Base-by-base conservation (phyloP, 2,329 filamentous ascomycete genomes). In the Diplodia mutila region DNA sequence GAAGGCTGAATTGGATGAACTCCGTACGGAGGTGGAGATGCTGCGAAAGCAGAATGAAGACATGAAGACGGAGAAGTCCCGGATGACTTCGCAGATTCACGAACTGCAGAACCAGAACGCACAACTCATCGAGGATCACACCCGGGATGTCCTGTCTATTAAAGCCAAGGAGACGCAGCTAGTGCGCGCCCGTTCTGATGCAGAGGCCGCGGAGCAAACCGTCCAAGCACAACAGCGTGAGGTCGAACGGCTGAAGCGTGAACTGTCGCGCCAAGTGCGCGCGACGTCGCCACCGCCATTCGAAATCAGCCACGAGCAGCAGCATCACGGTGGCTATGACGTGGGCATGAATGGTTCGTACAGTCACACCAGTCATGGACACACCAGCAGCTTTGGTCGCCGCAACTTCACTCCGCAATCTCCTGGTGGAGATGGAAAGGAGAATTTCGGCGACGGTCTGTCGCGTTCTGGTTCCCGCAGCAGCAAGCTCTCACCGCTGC, bases 91-190 rank as follows among this genome's bases (percentile, higher is more conserved):
- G 0, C 93, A 97, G 77, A 90, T 98, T 51, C 91, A 94, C 72
- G 95, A 98, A 79, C 86, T 99, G 34, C 96, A 97, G 80, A 96
- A 97, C 74, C 93, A 97, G 77, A 99, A 99, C 75, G 95, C 95
- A 27, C 91, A 95, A 70, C 85, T 99, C 39, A 99, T 99, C 69
- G 95, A 99, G 80, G 94, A 98, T 74, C 94, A 98, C 78, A 99
- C 95, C 0, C 87, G 94, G 57, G 94, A 99, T 74, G 93, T 97
- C 0, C 85, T 99, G 51, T 95, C 93, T 73, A 96, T 99, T 81
- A 98, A 98, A 79, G 95, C 95, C 16, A 99, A 99, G 80, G 95
- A 99, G 79, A 98, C 95, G 3, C 95, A 99, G 74, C 86, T 99
- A 5, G 94, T 98, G 11, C 90, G 95, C 53, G 94, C 95, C 12